Base-by-base conservation (phyloP, 441 rosid species). In the Populus hybrid region DNA sequence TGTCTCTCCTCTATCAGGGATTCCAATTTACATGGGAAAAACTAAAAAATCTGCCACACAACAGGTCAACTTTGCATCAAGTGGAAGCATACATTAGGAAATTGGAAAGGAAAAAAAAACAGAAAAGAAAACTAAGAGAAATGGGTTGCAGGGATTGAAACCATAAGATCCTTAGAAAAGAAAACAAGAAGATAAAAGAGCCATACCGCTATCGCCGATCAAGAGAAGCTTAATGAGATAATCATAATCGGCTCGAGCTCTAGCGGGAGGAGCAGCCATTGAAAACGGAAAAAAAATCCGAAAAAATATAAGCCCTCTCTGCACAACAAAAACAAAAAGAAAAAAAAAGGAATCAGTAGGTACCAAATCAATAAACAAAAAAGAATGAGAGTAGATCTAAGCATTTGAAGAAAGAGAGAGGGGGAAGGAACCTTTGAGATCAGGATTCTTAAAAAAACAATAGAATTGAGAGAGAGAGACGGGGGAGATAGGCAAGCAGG, bases 231-330 rank as follows among this genome's bases (percentile, higher is more conserved):
- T 83, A 18, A 83, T 80, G 61, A 83, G 86, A 77, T 78, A 83
- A 80, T 83, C 86, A 67, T 83, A 80, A 66, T 83, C 86, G 20
- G 86, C 86, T 8, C 86, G 61, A 18, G 86, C 86, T 45, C 83
- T 72, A 18, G 86, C 78, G n/a, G 83, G 83, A 63, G 86, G 78
- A 72, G 83, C 86, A 72, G 83, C 86, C 86, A 83, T 83, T 14
- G 83, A 64, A 29, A 64, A 3, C 31, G 68, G 69, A n/a, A n/a
- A 74, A 16, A 11, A 10, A 50, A 10, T 11, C 53, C 24, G n/a
- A 64, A 45, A 74, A 77, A 29, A 21, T 40, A 26, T 11, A 1
- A 9, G 63, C 66, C 77, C 79, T 75, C 80, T 79, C 83, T 72
- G 72, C 81, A 64, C 24, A 74, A 50, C 24, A 5, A 35, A 35